Evolutionary conservation across 495 filamentous ascomycete species (phyloP).

Genomic region (Penicillium soppii): DNA sequence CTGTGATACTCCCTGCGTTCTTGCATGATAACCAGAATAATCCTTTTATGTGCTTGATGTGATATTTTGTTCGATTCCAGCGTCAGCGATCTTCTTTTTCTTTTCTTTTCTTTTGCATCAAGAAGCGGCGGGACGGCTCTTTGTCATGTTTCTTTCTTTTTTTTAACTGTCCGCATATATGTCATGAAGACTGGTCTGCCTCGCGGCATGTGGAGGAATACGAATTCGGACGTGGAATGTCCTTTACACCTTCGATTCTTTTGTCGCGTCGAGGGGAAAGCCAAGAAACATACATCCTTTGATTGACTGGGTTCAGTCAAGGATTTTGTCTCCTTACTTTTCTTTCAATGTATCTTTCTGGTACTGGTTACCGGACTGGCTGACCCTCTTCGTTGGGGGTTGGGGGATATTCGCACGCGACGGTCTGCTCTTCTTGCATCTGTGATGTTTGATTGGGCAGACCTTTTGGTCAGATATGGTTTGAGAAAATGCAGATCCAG

Average conservation of each 20-base stretch:
- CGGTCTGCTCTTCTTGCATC: constrained; percentile 31
- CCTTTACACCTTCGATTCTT: constrained; percentile 40
- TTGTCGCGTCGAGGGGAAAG: constrained; percentile 31
- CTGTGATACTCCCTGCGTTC: constrained; percentile 50
- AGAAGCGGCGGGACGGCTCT: constrained; percentile 56
- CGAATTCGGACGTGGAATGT: constrained; percentile 54
- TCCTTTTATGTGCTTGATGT: constrained; percentile 25
- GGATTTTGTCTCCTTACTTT: constrained; percentile 9
- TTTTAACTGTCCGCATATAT: constrained; percentile 44
- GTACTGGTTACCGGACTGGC: constrained; percentile 50
- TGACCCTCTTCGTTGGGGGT: constrained; percentile 20
- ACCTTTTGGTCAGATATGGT: constrained; percentile 11
- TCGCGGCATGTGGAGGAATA: constrained; percentile 55
- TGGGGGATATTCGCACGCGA: constrained; percentile 30
- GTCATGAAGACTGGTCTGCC: constrained; percentile 60
- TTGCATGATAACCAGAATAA: constrained; percentile 42
- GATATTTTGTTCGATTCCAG: constrained; percentile 33
- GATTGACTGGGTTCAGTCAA: constrained; percentile 20
- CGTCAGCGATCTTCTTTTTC: constrained; percentile 32
- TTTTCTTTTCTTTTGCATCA: constrained; percentile 39
- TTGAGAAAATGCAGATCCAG: constrained; percentile 4
- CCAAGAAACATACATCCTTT: constrained; percentile 4
- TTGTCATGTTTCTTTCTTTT: constrained; percentile 37
- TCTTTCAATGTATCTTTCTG: constrained; percentile 33
- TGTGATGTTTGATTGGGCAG: constrained; percentile 35